phyloP scores from a whole-genome alignment of 2,329 filamentous ascomycete species.

The Aspergillus terreus region DNA sequence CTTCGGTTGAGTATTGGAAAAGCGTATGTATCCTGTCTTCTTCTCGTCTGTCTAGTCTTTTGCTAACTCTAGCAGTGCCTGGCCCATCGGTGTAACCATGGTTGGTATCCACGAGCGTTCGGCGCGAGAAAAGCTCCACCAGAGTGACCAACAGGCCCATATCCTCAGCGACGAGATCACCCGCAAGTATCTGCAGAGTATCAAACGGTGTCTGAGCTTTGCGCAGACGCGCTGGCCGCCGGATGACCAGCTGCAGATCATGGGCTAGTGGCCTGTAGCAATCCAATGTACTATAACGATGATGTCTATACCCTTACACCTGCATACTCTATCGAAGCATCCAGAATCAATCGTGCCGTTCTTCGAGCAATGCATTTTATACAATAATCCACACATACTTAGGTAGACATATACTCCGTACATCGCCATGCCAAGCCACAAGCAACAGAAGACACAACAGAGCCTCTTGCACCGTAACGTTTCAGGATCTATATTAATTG shows the following conservation, averaged over 20 bases:
- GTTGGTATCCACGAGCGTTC: slow-evolving; percentile 98
- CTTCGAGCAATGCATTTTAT: not conserved
- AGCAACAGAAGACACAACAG: no score
- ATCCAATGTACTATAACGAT: not conserved
- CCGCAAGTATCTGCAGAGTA: slow-evolving; percentile 93
- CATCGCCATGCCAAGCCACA: no score
- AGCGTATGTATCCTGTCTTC: slow-evolving; percentile 48
- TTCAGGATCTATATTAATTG: no score
- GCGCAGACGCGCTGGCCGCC: slow-evolving; percentile 96
- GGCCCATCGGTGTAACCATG: slow-evolving; percentile 99
- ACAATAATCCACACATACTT: not conserved
- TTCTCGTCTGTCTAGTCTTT: not conserved
- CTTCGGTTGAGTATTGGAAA: slow-evolving; percentile 90
- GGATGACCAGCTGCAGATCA: slow-evolving; percentile 85
- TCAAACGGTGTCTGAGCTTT: slow-evolving; percentile 94
- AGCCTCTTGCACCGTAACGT: no score
- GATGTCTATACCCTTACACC: slow-evolving; percentile 6
- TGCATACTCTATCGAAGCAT: not conserved
- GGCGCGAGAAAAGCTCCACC: slow-evolving; percentile 90
- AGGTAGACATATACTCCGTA: no score
- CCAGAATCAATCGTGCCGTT: no score
- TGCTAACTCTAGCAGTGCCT: slow-evolving; percentile 54
- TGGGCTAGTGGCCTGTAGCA: slow-evolving; percentile 61
- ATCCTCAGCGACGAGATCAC: slow-evolving; percentile 97
- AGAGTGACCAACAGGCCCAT: slow-evolving; percentile 73